phyloP scores from a whole-genome alignment of 306 rosid genomes.

The Lablab purpureus region DNA sequence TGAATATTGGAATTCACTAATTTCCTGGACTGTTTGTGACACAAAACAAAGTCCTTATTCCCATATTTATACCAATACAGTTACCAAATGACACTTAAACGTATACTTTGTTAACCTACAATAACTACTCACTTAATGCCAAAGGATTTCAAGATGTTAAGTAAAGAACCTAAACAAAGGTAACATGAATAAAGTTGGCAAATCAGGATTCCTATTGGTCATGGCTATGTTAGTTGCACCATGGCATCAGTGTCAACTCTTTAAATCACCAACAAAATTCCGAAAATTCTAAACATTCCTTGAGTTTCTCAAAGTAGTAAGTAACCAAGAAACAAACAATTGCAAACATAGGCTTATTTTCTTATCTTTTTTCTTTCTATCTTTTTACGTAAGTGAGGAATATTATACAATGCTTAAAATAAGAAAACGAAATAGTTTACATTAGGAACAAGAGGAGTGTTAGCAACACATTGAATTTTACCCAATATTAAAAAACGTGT shows the following conservation, averaged over 20 bases:
- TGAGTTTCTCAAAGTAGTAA: conserved; percentile 3
- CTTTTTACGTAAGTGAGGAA: not conserved
- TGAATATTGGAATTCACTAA: not conserved
- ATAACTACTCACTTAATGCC: not conserved
- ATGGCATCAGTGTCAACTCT: not conserved
- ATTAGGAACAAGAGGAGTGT: not conserved
- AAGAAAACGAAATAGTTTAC: not conserved
- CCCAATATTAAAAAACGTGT: not conserved
- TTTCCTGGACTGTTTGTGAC: not conserved
- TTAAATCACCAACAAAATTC: not conserved
- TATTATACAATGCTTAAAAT: not conserved
- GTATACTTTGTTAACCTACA: not conserved
- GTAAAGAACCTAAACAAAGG: not conserved
- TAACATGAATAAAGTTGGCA: not conserved
- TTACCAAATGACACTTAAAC: not conserved
- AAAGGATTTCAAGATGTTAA: conserved; percentile 19
- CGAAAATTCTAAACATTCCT: not conserved
- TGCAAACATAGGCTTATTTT: not conserved
- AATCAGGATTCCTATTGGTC: not conserved
- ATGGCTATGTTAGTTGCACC: not conserved
- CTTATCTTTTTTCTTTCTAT: not conserved
- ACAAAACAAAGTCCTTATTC: not conserved
- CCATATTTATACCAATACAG: not conserved
- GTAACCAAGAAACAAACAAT: not conserved
- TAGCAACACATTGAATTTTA: not conserved